Base-by-base conservation (phyloP, 2,329 filamentous ascomycete species). In the Claviceps sorghi region DNA sequence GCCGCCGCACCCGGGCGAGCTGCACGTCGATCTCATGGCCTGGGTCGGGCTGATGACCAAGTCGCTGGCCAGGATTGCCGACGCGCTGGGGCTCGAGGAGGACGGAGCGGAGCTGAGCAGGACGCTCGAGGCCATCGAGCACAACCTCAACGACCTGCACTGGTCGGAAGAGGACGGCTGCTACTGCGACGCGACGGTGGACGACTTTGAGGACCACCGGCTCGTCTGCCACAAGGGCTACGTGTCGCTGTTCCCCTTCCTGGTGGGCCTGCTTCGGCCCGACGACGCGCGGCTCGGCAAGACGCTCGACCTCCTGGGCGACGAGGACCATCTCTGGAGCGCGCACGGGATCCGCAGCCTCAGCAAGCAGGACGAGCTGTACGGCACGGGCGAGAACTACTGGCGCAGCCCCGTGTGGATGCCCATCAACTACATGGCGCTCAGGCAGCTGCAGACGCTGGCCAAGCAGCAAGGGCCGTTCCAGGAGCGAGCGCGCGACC, bases 21-120 rank as follows among this genome's bases (percentile, higher is more conserved):
- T 98, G 49, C 91, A 98, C 66, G 83, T 94, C 32, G 93, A 98
- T 68, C 76, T 97, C 51, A 86, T 98, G 66, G 87, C 87, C 50
- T 98, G 93, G 93, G 86, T 98, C 70, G 93, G 91, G n/a, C 80
- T 96, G 72, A 95, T 96, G 88, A 84, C 87, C 42, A 82, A 84
- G 58, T 84, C 86, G n/a, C 79, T 98, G 52, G 77, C 82, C 60
- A 86, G 84, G 59, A 86, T 96, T 59, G 88, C 89, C 1, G 72
- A 79, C 46, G 79, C 82, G 29, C 76, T 97, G n/a, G 83, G 79
- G 47, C 78, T 89, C 58, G 69, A 71, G 0, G 89, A 95, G 36
- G 91, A 97, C 59, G 83, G 78, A 0, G 76, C 78, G 22, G 80
- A 86, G 60, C 88, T 91, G 60, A 74, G 72, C 45, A 80, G 79